Evolutionary conservation across 208 protist genomes (phyloP), one percentile per base, ranked within the genome.

Genomic region (Trypanosoma congolense): DNA sequence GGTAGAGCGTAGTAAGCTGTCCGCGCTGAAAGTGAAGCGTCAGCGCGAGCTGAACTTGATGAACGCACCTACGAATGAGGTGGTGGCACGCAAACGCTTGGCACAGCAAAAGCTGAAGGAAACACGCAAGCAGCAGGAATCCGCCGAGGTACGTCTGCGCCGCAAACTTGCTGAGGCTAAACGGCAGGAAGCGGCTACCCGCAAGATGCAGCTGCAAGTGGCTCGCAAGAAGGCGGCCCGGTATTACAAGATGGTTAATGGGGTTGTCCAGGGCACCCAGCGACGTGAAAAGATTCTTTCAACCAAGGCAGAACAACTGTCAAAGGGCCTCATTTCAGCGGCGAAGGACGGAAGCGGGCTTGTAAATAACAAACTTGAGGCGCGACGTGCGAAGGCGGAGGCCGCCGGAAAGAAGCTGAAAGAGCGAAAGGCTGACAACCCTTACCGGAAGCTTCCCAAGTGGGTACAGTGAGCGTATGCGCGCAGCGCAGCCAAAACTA

Each of bases 231-330:
- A 92, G 82, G 80, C 85, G 4, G 83, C 85, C 6, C 69, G 79
- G 30, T 90, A 93, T 69, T 92, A 92, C 71, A 90, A 90, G 72
- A 91, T 92, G 83, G 83, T 90, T 40, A 92, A 87, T 61, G 72
- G 80, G 21, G 79, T 90, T 30, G 87, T 89, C 22, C 68, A 80
- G 45, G 73, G 76, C 25, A 58, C 50, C 24, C 67, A 64, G 45
- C 75, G 78, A 79, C 87, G 85, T 61, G 68, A 69, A 19, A 64
- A 48, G 24, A 56, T 76, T 42, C 80, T 95, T 28, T 62, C 74
- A 51, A 51, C 63, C 29, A 93, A 93, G 77, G 83, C 83, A 46
- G 65, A 92, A 67, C 82, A 92, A 61, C 50, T 95, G 12, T 52
- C 29, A 42, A 65, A 90, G 16, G 83, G 83, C 24, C 81, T 83